Evolutionary conservation across 345 rosid genomes (phyloP), one percentile per base, ranked within the genome.

Genomic region (Lumnitzera racemosa): DNA sequence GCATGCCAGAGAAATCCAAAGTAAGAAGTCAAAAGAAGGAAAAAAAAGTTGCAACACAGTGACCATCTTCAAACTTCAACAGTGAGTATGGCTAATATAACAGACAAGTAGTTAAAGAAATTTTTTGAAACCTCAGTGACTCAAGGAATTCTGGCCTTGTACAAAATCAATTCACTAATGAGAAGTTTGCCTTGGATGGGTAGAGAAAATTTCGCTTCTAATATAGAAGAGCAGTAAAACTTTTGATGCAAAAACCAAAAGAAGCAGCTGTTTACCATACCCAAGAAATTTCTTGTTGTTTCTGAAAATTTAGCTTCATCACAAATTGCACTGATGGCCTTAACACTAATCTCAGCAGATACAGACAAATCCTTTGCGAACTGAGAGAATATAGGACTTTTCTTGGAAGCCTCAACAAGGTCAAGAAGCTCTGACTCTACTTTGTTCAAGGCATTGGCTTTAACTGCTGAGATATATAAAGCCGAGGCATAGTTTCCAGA

Each of bases 401-500:
- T 81, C 71, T 84, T 83, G 55, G 74, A 70, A 69, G 95, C 91
- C 74, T 73, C 89, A 17, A 76, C 72, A 72, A 94, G 71, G 63
- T 75, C 85, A 58, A 80, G 70, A 64, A 94, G 71, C 55, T 94
- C 97, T 3, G 87, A 16, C 72, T 87, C 96, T 58, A 94, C 87
- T 71, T 77, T 84, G 53, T 94, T 90, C 73, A 94, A 61, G 29
- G 70, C 59, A 67, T 86, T 90, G 20, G 80, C 62, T 66, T 80
- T 86, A 69, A 74, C 91, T 47, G 95, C 84, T 50, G 87, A 84
- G 20, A 84, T 14, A 77, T 76, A 94, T 43, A 94, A 61, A 66
- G 96, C 90, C 13, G 96, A 77, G 47, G 99, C 96, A 81, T 87
- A 94, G 77, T 87, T 94, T 13, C 97, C 99, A 57, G 84, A 17